A percentile compares a stretch with the other conserved stretches of the same genome.
phyloP scores from a whole-genome alignment of 129 eudicot species.

The Flaveria trinervia region DNA sequence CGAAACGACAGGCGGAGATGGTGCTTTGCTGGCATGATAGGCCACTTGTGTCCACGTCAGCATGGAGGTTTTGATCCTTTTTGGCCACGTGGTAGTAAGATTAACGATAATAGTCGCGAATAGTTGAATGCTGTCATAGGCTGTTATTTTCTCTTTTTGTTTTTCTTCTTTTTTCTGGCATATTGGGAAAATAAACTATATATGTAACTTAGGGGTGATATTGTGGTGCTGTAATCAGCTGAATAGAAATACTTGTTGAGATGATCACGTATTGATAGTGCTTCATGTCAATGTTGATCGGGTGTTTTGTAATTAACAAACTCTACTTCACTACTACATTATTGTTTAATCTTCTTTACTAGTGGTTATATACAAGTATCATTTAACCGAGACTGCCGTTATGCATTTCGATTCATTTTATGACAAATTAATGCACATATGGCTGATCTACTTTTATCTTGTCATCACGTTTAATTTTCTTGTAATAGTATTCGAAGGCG shows the following conservation, averaged over 20 bases:
- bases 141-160: background rate
- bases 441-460: no score
- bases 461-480: no score
- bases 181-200: slow-evolving; percentile 21
- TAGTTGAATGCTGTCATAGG: slow-evolving; percentile 17
- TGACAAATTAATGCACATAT: no score
- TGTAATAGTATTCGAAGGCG: no score
- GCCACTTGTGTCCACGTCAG: slow-evolving; percentile 92
- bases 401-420: no score
- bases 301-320: no score
- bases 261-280: background rate
- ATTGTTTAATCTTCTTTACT: no score
- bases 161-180: background rate
- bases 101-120: slow-evolving; percentile 7
- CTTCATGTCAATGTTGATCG: background rate
- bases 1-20: slow-evolving; percentile 85
- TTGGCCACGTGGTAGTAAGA: background rate
- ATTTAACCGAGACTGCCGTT: no score
- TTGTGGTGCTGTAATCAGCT: slow-evolving; percentile 7
- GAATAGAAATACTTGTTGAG: background rate
- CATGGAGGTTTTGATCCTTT: slow-evolving; percentile 68
- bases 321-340: no score
- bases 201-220: slow-evolving; percentile 18
- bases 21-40: slow-evolving; percentile 97
- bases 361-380: no score